Base-by-base conservation (phyloP, 306 rosid genomes). In the Albizia julibrissin region DNA sequence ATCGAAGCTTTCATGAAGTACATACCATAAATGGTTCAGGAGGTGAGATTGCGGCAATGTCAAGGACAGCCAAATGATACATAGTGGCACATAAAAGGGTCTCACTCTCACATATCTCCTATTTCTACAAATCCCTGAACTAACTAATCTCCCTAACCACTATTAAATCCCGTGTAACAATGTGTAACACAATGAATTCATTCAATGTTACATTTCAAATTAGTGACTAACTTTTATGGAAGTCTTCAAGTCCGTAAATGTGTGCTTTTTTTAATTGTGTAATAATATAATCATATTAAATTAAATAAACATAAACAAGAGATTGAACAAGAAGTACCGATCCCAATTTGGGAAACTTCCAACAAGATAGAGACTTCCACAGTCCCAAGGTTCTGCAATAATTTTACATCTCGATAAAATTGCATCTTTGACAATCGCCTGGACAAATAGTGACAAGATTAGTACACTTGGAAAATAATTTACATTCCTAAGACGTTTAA, bases 321-420 rank as follows among this genome's bases (percentile, higher is more conserved):
- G 78, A 75, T 58, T 27, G 19, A 72, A 16, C 62, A 22, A 68
- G 31, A 50, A 69, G 58, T 87, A 95, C 99, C 99, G 88, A 79
- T 95, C 99, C 99, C 99, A 95, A 84, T 95, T 95, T 77, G 99
- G 98, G 86, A 93, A 95, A 52, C 89, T 80, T 83, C 98, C 98
- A 88, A 95, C 98, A 81, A 93, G 98, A 91, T 95, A 92, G 75
- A 93, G 99, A 83, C 94, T 97, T 77, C 94, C 97, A 80, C 99
- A 95, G 84, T 95, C 99, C 99, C 99, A 95, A 79, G 99, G 99
- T 89, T 95, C 99, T n/a, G 99, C 86, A 86, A 95, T 91, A 81
- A 95, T 83, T 85, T 95, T 95, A 86, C 98, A 95, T 84, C 96
- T 92, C 12, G 99, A 92, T 76, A 95, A 86, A 67, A 89, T 87